Evolutionary conservation across 1,284 basidiomycete genomes (phyloP).

Genomic region (Coniferiporia weirii): DNA sequence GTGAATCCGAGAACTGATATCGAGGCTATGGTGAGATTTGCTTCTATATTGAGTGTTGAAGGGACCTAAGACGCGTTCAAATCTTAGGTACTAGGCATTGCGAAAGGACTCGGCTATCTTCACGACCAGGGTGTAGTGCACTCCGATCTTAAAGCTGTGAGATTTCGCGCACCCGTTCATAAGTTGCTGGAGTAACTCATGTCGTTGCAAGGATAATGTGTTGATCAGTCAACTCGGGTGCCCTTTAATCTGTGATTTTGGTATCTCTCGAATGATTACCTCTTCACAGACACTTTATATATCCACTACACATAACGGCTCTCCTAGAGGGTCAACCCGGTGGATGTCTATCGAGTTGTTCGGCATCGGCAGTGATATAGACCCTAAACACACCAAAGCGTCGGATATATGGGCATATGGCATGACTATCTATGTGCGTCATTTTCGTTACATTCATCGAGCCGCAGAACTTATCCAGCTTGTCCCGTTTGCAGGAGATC

Average conservation of each 20-base stretch:
- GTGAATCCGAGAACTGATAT: background rate
- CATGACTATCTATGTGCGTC: slow-evolving; percentile 12
- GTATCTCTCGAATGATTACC: slow-evolving; percentile 3
- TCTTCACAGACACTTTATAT: background rate
- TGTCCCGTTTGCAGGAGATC: background rate
- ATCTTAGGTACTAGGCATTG: slow-evolving; percentile 7
- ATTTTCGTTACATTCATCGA: background rate
- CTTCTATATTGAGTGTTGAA: background rate
- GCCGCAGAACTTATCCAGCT: background rate
- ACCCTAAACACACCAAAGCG: background rate
- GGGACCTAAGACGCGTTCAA: too few relatives aligned
- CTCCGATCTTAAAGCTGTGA: slow-evolving; percentile 14
- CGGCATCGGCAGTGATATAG: background rate
- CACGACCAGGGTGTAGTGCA: slow-evolving; percentile 7
- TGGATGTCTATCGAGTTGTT: slow-evolving; percentile 15
- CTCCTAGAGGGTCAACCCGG: background rate
- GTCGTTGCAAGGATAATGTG: slow-evolving; percentile 7
- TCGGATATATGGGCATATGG: slow-evolving; percentile 15
- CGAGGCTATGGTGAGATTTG: background rate
- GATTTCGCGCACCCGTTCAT: background rate
- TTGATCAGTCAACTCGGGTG: background rate
- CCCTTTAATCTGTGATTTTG: slow-evolving; percentile 14
- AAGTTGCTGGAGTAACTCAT: too few relatives aligned
- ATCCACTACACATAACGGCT: background rate
- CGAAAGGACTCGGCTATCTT: slow-evolving; percentile 7